phyloP scores from a whole-genome alignment of 352 stramenopile genomes.

The Lagenidium sp. region DNA sequence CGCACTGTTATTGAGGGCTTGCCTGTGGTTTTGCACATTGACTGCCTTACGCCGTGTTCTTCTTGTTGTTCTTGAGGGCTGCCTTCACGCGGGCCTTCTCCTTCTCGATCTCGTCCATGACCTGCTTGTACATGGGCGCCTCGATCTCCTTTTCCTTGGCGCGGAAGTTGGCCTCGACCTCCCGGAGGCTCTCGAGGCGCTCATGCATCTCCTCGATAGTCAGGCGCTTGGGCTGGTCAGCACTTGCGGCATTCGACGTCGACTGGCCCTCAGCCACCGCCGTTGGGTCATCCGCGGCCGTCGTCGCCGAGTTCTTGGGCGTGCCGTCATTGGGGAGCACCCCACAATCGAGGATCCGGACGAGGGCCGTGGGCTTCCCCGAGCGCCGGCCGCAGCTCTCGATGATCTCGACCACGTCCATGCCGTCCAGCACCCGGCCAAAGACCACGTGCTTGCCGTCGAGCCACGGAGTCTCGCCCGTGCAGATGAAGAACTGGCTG shows the following conservation, averaged over 20 bases:
- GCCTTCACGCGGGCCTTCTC: slow-evolving; percentile 61
- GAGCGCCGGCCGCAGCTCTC: slow-evolving; percentile 70
- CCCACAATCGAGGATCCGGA: slow-evolving; percentile 91
- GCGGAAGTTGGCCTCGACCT: slow-evolving; percentile 50
- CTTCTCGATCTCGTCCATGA: slow-evolving; percentile 58
- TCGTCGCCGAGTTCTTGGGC: background rate
- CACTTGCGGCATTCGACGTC: background rate
- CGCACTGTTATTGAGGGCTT: too few species aligned
- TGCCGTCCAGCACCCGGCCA: slow-evolving; percentile 84
- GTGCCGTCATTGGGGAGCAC: slow-evolving; percentile 24
- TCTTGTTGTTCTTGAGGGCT: slow-evolving; percentile 34
- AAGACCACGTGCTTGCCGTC: slow-evolving; percentile 97
- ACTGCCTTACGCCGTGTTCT: too few species aligned
- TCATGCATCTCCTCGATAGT: slow-evolving; percentile 52
- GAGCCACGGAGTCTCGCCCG: slow-evolving; percentile 92
- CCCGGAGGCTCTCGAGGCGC: slow-evolving; percentile 45
- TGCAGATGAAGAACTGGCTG: slow-evolving; percentile 96
- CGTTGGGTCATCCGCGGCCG: background rate
- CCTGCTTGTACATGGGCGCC: slow-evolving; percentile 42
- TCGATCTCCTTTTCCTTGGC: slow-evolving; percentile 51
- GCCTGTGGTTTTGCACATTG: too few species aligned
- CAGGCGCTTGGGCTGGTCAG: slow-evolving; percentile 18
- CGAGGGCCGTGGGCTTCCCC: slow-evolving; percentile 75
- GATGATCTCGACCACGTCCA: slow-evolving; percentile 90
- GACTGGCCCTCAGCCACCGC: background rate